Evolutionary conservation across 164 flowering plant genomes (phyloP).

Genomic region (Aristolochia californica): DNA sequence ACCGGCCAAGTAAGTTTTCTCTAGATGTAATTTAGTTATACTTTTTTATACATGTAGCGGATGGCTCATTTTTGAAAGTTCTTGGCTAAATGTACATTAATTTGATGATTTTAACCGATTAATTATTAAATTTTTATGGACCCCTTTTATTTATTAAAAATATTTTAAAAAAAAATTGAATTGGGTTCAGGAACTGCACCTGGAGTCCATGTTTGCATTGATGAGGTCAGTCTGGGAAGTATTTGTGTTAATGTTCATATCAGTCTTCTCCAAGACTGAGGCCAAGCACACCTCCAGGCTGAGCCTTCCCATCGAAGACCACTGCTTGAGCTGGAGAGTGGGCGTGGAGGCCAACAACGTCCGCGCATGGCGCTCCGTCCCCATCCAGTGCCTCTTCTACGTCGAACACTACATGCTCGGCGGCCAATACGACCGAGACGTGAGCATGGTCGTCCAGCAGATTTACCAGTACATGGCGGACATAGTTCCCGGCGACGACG

Average conservation of each 20-base stretch:
- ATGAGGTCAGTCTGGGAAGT: background rate
- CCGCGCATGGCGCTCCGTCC: slow-evolving; percentile 61
- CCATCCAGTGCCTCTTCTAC: slow-evolving; percentile 37
- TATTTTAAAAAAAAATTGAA: no score
- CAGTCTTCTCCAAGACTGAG: slow-evolving; percentile 7
- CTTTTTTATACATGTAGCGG: no score
- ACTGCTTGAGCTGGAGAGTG: slow-evolving; percentile 78
- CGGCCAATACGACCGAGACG: slow-evolving; percentile 59
- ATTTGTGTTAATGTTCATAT: slow-evolving; percentile 8
- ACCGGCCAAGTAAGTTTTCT: no score
- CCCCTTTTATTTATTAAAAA: no score
- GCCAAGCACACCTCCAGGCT: background rate
- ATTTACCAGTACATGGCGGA: slow-evolving; percentile 27
- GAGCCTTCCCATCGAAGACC: background rate
- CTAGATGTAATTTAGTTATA: no score
- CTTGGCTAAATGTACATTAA: no score
- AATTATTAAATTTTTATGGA: no score
- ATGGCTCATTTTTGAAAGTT: no score
- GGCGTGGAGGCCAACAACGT: slow-evolving; percentile 72
- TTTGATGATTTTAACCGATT: no score
- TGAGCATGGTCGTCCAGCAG: slow-evolving; percentile 35
- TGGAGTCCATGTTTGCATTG: background rate
- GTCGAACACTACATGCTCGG: slow-evolving; percentile 54
- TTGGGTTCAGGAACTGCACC: background rate
- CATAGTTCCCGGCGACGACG: slow-evolving; percentile 26